phyloP scores from a whole-genome alignment of 2,329 filamentous ascomycete species.

The Curvularia eragrostidis region DNA sequence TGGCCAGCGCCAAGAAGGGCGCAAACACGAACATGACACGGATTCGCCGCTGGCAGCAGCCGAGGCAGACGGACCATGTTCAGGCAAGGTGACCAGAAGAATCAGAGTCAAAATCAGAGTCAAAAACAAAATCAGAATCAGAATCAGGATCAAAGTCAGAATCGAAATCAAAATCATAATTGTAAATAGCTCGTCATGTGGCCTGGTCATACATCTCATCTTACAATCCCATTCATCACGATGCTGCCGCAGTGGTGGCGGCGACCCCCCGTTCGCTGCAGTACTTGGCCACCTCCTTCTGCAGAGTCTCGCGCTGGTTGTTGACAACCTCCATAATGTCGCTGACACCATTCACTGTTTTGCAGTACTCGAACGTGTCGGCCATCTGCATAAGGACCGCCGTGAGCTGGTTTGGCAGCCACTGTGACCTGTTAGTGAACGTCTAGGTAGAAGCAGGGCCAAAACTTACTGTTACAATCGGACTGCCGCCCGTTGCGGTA shows the following conservation, averaged over 20 bases:
- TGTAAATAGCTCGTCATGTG: conserved; percentile 6
- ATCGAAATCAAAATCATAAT: no score
- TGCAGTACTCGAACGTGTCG: conserved; percentile 60
- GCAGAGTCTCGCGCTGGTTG: conserved; percentile 69
- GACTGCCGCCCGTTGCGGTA: conserved; percentile 79
- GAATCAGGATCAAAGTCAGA: no score
- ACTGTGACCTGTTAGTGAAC: conserved; percentile 50
- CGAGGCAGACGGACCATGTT: neutral
- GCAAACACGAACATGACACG: conserved; percentile 26
- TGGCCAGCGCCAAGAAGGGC: conserved; percentile 24
- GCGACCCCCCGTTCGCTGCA: conserved; percentile 66
- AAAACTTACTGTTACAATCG: conserved; percentile 70
- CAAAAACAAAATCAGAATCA: no score
- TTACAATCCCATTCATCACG: conserved; percentile 21
- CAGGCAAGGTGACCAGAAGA: neutral
- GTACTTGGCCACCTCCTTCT: conserved; percentile 78
- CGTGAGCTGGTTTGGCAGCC: conserved; percentile 81
- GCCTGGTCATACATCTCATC: neutral
- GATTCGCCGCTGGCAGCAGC: neutral
- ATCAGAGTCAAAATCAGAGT: neutral
- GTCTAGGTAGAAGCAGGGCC: neutral
- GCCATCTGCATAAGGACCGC: conserved; percentile 77
- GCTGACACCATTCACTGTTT: conserved; percentile 56
- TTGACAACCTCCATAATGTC: conserved; percentile 72
- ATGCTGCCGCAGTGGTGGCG: conserved; percentile 39